Evolutionary conservation across 2,329 filamentous ascomycete genomes (phyloP).

Genomic region (Lecanicillium sp.): DNA sequence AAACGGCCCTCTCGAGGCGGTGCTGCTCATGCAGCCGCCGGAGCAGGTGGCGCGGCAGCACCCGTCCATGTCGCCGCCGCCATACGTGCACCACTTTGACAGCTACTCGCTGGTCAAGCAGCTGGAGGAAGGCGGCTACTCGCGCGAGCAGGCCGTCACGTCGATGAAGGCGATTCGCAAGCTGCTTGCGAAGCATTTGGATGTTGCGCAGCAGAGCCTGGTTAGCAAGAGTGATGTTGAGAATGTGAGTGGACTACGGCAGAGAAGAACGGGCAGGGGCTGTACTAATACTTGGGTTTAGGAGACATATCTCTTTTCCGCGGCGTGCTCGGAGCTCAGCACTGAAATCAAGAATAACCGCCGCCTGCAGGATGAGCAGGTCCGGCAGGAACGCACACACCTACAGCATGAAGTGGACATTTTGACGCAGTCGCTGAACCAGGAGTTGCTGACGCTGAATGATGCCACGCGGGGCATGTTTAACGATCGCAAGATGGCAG

Average conservation of each 20-base stretch:
- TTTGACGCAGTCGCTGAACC: conserved; percentile 71
- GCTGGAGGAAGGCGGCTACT: conserved; percentile 68
- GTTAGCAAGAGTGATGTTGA: conserved; percentile 90
- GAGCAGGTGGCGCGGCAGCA: conserved; percentile 37
- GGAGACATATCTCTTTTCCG: conserved; percentile 88
- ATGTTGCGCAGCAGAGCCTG: conserved; percentile 69
- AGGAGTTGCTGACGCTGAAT: conserved; percentile 73
- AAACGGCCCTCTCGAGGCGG: conserved; percentile 43
- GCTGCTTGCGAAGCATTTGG: conserved; percentile 70
- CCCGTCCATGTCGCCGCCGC: conserved; percentile 64
- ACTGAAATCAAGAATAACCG: conserved; percentile 78
- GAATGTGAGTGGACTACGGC: conserved; percentile 43
- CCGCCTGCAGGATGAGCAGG: conserved; percentile 68
- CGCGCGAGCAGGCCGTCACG: conserved; percentile 65
- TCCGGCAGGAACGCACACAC: conserved; percentile 74
- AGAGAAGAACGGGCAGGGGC: not conserved
- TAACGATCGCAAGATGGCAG: conserved; percentile 89
- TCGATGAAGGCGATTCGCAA: conserved; percentile 88
- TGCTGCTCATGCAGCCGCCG: conserved; percentile 38
- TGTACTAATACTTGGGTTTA: conserved; percentile 20
- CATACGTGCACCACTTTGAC: conserved; percentile 94
- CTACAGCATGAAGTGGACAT: conserved; percentile 96
- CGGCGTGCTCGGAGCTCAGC: conserved; percentile 84
- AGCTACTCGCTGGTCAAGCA: conserved; percentile 83
- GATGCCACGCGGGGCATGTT: conserved; percentile 95